Percentiles rank a stretch among this genome's conserved stretches.
Evolutionary conservation across 768 basidiomycete genomes (phyloP).

Genomic region (Russula compacta): DNA sequence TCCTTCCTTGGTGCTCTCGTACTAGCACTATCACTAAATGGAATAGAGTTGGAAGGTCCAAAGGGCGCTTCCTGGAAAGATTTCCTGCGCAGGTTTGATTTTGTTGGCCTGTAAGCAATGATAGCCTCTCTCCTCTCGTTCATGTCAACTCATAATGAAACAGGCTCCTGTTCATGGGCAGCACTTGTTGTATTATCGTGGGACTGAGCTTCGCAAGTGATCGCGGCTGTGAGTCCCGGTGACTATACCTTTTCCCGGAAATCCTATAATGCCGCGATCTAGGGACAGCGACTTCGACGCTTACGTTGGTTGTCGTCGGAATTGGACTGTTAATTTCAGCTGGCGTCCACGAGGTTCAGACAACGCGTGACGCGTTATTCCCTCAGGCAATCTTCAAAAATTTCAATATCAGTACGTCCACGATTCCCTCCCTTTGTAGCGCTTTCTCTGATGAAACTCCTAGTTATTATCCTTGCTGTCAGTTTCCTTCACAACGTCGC

Average conservation of each 20-base stretch:
- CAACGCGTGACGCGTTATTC: constrained; percentile 62
- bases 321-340: constrained; percentile 45
- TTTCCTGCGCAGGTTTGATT: constrained; percentile 58
- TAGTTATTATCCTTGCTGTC: constrained; percentile 58
- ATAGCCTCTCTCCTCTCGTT: constrained; percentile 18
- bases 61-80: constrained; percentile 46
- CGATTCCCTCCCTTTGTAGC: neutral
- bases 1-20: constrained; percentile 52
- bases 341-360: constrained; percentile 59
- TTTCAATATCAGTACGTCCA: constrained; percentile 45
- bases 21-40: constrained; percentile 50
- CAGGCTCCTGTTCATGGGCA: constrained; percentile 66
- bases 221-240: constrained; percentile 49
- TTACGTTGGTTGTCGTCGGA: constrained; percentile 51
- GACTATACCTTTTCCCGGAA: neutral
- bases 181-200: constrained; percentile 64
- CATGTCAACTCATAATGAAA: constrained; percentile 15
- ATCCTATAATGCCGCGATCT: constrained; percentile 7
- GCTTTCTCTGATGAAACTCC: constrained; percentile 12
- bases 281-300: constrained; percentile 61
- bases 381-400: constrained; percentile 54
- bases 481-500: constrained; percentile 77
- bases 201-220: constrained; percentile 72
- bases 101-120: constrained; percentile 60
- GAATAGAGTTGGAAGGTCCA: constrained; percentile 39